Conservation (phyloP, 2,329 filamentous ascomycete species). For the Byssochlamys sp. region DNA sequence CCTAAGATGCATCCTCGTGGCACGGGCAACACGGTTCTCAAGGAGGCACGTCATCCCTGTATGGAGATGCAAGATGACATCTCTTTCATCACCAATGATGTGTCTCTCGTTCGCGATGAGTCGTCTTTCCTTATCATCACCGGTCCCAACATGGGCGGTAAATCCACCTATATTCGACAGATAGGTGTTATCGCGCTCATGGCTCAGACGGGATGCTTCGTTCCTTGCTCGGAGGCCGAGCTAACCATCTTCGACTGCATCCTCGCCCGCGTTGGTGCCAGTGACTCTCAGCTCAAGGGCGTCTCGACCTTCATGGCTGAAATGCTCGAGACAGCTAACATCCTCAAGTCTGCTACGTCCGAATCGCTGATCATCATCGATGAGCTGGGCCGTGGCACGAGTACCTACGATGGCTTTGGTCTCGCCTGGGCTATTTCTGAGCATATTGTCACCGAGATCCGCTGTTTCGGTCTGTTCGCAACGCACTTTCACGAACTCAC, state of each 20-base stretch:
- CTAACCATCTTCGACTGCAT: slow-evolving; percentile 95
- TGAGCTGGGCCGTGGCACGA: slow-evolving; percentile 89
- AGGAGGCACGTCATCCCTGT: slow-evolving; percentile 88
- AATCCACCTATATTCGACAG: slow-evolving; percentile 95
- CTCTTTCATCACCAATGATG: slow-evolving; percentile 96
- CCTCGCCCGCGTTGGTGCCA: slow-evolving; percentile 86
- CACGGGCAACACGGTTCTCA: slow-evolving; percentile 77
- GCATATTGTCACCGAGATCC: slow-evolving; percentile 90
- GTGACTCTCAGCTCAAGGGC: slow-evolving; percentile 92
- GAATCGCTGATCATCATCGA: slow-evolving; percentile 98
- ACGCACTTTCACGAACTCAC: slow-evolving; percentile 98
- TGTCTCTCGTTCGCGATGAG: slow-evolving; percentile 63
- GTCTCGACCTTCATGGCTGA: slow-evolving; percentile 99
- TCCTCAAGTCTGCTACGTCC: slow-evolving; percentile 87
- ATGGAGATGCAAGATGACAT: slow-evolving; percentile 98
- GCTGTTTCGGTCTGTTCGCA: slow-evolving; percentile 87
- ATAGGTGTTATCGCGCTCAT: slow-evolving; percentile 94
- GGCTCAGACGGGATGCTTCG: slow-evolving; percentile 94
- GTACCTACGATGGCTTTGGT: slow-evolving; percentile 95
- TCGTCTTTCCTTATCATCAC: slow-evolving; percentile 95
- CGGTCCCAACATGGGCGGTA: slow-evolving; percentile 97
- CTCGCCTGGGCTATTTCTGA: slow-evolving; percentile 99
- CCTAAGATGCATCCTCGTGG: slow-evolving; percentile 85
- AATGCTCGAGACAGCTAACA: slow-evolving; percentile 98
- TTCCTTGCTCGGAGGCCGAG: slow-evolving; percentile 81